A percentile compares a stretch with the other conserved stretches of the same genome.
phyloP scores from a whole-genome alignment of 2,329 filamentous ascomycete genomes.

The Colletotrichum australisinense region DNA sequence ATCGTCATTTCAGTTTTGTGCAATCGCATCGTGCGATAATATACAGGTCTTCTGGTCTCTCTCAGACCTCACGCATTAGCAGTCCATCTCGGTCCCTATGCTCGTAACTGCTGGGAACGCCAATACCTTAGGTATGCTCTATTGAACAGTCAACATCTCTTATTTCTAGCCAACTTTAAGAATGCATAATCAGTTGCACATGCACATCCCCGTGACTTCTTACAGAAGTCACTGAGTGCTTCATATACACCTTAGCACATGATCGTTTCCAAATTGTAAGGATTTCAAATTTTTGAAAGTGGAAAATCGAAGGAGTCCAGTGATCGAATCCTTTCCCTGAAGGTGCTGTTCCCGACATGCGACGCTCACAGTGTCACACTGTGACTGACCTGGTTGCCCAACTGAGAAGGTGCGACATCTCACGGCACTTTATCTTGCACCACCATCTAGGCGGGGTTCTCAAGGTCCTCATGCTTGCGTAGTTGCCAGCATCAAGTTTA shows the following conservation, averaged over 20 bases:
- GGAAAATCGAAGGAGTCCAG: background rate
- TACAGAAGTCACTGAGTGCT: background rate
- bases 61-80: background rate
- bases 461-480: background rate
- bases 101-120: background rate
- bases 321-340: background rate
- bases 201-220: background rate
- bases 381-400: slow-evolving; percentile 10
- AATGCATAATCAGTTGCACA: background rate
- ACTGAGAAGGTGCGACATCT: slow-evolving; percentile 33
- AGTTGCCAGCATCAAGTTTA: background rate
- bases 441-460: slow-evolving; percentile 20
- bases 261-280: background rate
- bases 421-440: slow-evolving; percentile 16
- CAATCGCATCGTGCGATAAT: background rate
- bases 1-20: background rate
- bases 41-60: background rate
- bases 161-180: background rate
- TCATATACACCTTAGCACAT: no score
- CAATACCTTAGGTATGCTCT: background rate
- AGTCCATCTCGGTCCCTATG: background rate
- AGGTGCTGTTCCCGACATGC: background rate
- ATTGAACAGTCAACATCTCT: background rate
- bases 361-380: slow-evolving; percentile 16
- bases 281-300: background rate